phyloP scores from a whole-genome alignment of 208 protist species.

The Wallacemonas collosoma region DNA sequence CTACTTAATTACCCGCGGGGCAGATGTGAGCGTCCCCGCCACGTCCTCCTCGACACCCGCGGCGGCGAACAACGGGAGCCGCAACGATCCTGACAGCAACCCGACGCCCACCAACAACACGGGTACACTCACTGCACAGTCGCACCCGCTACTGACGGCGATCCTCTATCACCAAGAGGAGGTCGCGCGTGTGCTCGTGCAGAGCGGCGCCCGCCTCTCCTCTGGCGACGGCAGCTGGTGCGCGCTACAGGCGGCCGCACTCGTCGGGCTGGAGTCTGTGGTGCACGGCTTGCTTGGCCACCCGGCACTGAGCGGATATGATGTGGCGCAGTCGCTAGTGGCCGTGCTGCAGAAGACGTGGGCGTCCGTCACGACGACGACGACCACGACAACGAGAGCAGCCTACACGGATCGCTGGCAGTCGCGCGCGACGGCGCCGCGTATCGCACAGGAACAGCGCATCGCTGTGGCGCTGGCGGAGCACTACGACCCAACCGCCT shows the following conservation, averaged over 20 bases:
- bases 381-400: neutral
- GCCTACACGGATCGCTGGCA: neutral
- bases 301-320: constrained; percentile 24
- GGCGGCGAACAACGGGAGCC: neutral
- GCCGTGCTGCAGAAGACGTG: constrained; percentile 28
- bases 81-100: too few relatives aligned
- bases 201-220: constrained; percentile 34
- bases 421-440: constrained; percentile 1
- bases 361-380: neutral
- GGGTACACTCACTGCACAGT: neutral
- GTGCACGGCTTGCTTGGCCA: constrained; percentile 53
- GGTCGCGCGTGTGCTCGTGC: constrained; percentile 46
- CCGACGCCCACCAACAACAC: too few relatives aligned
- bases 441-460: constrained; percentile 20
- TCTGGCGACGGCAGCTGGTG: constrained; percentile 43
- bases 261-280: constrained; percentile 39
- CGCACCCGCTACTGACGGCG: constrained; percentile 40
- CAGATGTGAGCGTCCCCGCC: constrained; percentile 38
- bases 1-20: constrained; percentile 41
- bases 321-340: constrained; percentile 43
- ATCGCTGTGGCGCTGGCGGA: constrained; percentile 32
- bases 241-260: constrained; percentile 47
- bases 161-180: constrained; percentile 39
- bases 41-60: constrained; percentile 11
- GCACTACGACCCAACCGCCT: constrained; percentile 41